Percentiles rank a stretch among this genome's conserved stretches.
phyloP scores from a whole-genome alignment of 1,284 basidiomycete genomes.

The Coniferiporia weirii region DNA sequence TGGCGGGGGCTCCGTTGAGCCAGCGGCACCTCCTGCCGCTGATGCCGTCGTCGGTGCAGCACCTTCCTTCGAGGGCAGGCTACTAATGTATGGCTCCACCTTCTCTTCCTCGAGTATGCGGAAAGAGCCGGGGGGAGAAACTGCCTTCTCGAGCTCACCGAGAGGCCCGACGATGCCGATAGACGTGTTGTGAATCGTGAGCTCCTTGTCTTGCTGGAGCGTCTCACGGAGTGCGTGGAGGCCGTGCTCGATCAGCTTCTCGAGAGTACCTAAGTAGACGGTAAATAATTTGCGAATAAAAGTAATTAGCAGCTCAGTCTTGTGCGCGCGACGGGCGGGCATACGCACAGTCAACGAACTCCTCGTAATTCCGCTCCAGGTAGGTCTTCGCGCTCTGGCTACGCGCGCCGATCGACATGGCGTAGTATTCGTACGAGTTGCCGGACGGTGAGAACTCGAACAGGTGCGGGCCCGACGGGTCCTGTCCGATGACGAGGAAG shows the following conservation, averaged over 20 bases:
- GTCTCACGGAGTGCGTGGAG: constrained; percentile 92
- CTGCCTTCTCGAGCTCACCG: constrained; percentile 50
- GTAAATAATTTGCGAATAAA: constrained; percentile 1
- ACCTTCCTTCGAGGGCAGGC: constrained; percentile 62
- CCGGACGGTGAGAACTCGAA: constrained; percentile 98
- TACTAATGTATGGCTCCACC: constrained; percentile 66
- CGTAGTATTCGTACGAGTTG: constrained; percentile 97
- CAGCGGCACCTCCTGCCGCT: constrained; percentile 31
- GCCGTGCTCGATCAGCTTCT: constrained; percentile 87
- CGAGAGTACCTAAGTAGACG: constrained; percentile 51
- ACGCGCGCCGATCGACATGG: constrained; percentile 97
- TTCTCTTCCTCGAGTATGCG: constrained; percentile 75
- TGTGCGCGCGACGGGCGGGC: constrained; percentile 4
- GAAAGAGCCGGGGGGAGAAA: constrained; percentile 54
- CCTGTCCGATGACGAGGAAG: constrained; percentile 95
- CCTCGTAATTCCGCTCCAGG: constrained; percentile 89
- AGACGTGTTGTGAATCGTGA: constrained; percentile 87
- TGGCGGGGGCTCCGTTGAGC: constrained; percentile 29
- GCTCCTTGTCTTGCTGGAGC: constrained; percentile 94
- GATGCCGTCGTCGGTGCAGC: constrained; percentile 29
- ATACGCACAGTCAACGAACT: constrained; percentile 75
- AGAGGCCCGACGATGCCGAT: constrained; percentile 83
- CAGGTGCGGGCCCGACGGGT: constrained; percentile 93
- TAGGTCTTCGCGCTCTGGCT: constrained; percentile 99
- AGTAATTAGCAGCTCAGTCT: neutral